phyloP scores from a whole-genome alignment of 306 rosid species.

The Ormosia semicastrata region DNA sequence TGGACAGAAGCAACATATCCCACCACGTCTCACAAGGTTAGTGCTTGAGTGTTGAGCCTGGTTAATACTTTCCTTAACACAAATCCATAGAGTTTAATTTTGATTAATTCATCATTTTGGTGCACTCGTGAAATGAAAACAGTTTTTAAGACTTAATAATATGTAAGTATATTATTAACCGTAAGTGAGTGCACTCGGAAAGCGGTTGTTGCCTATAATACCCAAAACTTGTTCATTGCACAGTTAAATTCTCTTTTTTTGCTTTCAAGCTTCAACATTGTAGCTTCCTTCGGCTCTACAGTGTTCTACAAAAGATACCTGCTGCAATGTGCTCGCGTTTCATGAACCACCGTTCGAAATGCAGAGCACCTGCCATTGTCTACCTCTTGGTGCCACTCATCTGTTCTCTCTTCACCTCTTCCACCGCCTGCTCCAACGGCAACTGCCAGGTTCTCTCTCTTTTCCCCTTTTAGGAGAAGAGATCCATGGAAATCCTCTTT shows the following conservation, averaged over 20 bases:
- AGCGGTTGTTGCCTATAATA: not conserved
- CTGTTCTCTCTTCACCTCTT: conserved; percentile 34
- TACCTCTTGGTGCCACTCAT: conserved; percentile 39
- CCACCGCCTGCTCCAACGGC: conserved; percentile 69
- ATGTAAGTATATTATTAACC: no score
- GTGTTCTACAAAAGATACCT: conserved; percentile 22
- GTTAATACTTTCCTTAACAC: not conserved
- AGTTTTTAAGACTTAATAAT: no score
- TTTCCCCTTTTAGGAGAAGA: not conserved
- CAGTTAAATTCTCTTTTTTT: conserved; percentile 26
- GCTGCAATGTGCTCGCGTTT: conserved; percentile 60
- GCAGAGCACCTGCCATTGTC: conserved; percentile 30
- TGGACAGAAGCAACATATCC: not conserved
- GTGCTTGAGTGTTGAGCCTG: not conserved
- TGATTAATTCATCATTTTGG: not conserved
- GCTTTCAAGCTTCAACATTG: conserved; percentile 3
- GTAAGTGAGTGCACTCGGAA: not conserved
- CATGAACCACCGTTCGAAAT: conserved; percentile 34
- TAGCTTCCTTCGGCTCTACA: not conserved
- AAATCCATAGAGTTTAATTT: not conserved
- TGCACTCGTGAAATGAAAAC: not conserved
- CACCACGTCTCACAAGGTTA: not conserved
- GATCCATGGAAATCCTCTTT: conserved; percentile 30
- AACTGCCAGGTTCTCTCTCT: conserved; percentile 69
- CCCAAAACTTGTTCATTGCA: conserved; percentile 31